Evolutionary conservation across 2,329 filamentous ascomycete species (phyloP).

Genomic region (Monilinia fructicola): DNA sequence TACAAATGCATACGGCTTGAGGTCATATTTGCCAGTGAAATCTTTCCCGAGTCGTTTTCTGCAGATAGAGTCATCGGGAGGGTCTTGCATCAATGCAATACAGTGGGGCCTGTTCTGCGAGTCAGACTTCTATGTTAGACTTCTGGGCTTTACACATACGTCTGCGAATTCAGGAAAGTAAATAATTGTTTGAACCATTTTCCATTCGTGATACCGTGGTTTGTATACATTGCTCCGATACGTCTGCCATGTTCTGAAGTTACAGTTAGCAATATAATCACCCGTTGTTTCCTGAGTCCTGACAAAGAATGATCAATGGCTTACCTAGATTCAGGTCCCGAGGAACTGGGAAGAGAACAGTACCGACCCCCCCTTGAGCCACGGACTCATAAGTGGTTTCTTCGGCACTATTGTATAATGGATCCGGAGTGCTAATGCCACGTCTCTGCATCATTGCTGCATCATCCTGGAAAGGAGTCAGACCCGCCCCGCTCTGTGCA

Average conservation of each 20-base stretch:
- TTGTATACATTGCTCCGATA: neutral
- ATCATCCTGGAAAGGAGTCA: neutral
- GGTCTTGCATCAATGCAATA: neutral
- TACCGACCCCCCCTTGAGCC: neutral
- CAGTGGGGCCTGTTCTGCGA: neutral
- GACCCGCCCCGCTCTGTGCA: neutral
- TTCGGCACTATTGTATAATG: neutral
- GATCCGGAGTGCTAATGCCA: neutral
- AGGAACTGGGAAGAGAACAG: neutral
- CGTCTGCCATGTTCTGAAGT: neutral
- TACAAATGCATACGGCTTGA: neutral
- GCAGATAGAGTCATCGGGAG: neutral
- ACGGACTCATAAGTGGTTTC: neutral
- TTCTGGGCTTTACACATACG: neutral
- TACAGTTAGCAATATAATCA: neutral
- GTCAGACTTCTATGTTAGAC: neutral
- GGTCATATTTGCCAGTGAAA: neutral
- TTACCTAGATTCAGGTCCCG: neutral
- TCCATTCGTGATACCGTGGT: neutral
- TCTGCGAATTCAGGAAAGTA: neutral
- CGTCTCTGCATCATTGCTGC: neutral
- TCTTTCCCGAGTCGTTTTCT: too few relatives aligned
- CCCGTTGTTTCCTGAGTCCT: neutral
- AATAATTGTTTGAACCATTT: neutral
- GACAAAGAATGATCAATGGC: neutral